Percentiles rank a stretch among this genome's conserved stretches.
Evolutionary conservation across 106 monocot species (phyloP).

Genomic region (Acorus gramineus): DNA sequence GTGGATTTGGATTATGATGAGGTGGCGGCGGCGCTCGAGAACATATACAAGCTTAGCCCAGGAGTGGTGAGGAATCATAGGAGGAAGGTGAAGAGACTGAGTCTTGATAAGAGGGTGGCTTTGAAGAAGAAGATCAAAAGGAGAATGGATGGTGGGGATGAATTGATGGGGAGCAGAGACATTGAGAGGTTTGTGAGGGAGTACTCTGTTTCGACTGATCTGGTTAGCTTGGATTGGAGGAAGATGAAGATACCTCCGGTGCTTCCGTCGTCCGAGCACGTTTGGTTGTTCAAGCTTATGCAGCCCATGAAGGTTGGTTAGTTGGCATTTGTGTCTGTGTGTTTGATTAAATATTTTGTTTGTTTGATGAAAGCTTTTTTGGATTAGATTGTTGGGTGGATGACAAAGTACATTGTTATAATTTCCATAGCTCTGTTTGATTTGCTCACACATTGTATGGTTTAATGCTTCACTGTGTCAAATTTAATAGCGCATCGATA

Average conservation of each 20-base stretch:
- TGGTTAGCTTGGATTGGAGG: slow-evolving; percentile 71
- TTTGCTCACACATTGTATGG: no score
- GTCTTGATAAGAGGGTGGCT: slow-evolving; percentile 46
- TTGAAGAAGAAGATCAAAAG: slow-evolving; percentile 23
- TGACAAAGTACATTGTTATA: no score
- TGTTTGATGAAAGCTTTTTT: neutral
- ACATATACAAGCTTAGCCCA: slow-evolving; percentile 87
- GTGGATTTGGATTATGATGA: slow-evolving; percentile 59
- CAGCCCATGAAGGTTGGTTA: slow-evolving; percentile 78
- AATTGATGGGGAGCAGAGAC: slow-evolving; percentile 5
- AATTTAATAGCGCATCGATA: no score
- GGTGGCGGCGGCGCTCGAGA: slow-evolving; percentile 79
- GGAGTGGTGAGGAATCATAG: slow-evolving; percentile 35
- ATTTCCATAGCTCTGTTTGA: no score
- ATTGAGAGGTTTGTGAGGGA: slow-evolving; percentile 52
- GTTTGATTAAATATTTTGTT: neutral
- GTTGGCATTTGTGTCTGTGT: neutral
- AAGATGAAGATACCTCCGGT: slow-evolving; percentile 89
- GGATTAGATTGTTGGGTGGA: no score
- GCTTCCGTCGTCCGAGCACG: slow-evolving; percentile 53
- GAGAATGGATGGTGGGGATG: neutral
- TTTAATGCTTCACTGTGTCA: no score
- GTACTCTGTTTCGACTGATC: slow-evolving; percentile 42
- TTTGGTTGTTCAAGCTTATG: slow-evolving; percentile 63
- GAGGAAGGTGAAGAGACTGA: slow-evolving; percentile 40